A percentile compares a stretch with the other conserved stretches of the same genome.
Evolutionary conservation across 2,329 filamentous ascomycete species (phyloP).

Genomic region (Epichloe bromicola): DNA sequence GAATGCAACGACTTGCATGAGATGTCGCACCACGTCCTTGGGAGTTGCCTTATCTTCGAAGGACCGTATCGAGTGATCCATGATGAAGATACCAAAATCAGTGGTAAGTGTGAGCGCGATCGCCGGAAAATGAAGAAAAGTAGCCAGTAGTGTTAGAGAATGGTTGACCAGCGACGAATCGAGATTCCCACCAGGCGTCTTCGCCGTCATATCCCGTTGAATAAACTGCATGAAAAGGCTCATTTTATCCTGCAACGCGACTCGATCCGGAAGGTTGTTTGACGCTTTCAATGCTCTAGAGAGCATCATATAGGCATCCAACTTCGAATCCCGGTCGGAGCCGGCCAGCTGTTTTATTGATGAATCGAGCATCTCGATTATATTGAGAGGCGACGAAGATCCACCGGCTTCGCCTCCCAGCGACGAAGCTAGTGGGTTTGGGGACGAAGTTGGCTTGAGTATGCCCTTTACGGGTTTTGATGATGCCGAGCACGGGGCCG

Average conservation of each 20-base stretch:
- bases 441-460: slow-evolving; percentile 54
- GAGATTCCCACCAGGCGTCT: slow-evolving; percentile 37
- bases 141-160: slow-evolving; percentile 63
- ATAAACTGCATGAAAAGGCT: slow-evolving; percentile 68
- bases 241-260: slow-evolving; percentile 64
- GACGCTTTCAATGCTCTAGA: slow-evolving; percentile 66
- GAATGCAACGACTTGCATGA: slow-evolving; percentile 68
- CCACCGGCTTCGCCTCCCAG: slow-evolving; percentile 29
- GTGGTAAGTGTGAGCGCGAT: slow-evolving; percentile 57
- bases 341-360: slow-evolving; percentile 70
- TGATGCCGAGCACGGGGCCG: slow-evolving; percentile 24
- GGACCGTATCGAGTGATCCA: slow-evolving; percentile 66
- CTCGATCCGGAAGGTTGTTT: slow-evolving; percentile 64
- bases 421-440: slow-evolving; percentile 29
- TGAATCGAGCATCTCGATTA: slow-evolving; percentile 74
- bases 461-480: slow-evolving; percentile 51
- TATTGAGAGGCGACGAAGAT: slow-evolving; percentile 32
- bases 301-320: slow-evolving; percentile 80
- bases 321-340: slow-evolving; percentile 53
- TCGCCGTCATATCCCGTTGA: slow-evolving; percentile 61
- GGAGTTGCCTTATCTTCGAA: slow-evolving; percentile 56
- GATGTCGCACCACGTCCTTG: slow-evolving; percentile 65
- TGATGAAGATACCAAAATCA: slow-evolving; percentile 67
- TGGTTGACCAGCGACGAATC: slow-evolving; percentile 65
- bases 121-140: slow-evolving; percentile 62